These are phyloP conservation scores for Isabelozyma gotoi DNA, from an alignment of 805 yeast species.

Conservation along the genomic window DNA sequence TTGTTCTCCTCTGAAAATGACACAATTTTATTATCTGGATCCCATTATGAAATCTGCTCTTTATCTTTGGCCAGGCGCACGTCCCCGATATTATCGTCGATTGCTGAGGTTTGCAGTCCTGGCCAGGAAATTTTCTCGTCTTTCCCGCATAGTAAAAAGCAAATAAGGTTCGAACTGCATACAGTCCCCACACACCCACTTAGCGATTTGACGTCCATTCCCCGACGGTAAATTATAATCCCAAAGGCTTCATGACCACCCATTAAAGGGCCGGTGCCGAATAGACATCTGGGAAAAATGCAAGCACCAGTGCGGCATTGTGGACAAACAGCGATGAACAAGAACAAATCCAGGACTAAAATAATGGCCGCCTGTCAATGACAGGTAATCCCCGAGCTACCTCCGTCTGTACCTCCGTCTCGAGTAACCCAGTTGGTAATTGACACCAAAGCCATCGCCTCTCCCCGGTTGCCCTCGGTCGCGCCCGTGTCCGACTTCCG, in stretches of 20 bases:
- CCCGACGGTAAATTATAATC: background rate
- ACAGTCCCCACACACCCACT: background rate
- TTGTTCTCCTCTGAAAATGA: too few relatives aligned
- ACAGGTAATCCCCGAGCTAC: background rate
- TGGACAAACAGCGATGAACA: too few relatives aligned
- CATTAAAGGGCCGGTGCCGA: too few relatives aligned
- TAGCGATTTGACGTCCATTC: background rate
- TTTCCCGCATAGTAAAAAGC: background rate
- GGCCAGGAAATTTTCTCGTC: background rate
- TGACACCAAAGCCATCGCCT: background rate
- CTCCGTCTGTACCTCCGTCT: background rate
- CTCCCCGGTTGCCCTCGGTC: background rate
- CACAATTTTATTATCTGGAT: too few relatives aligned
- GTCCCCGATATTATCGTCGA: background rate
- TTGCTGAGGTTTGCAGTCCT: background rate
- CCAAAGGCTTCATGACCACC: too few relatives aligned
- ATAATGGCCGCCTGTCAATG: too few relatives aligned
- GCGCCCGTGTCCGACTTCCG: background rate
- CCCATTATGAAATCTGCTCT: background rate
- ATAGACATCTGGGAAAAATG: background rate
- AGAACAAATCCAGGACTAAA: too few relatives aligned
- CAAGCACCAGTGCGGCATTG: background rate
- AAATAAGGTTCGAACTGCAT: background rate
- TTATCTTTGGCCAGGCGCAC: too few relatives aligned
- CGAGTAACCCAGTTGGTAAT: too few relatives aligned